Base-by-base conservation (phyloP, 139 green algal genomes). In the Pleodorina starrii region DNA sequence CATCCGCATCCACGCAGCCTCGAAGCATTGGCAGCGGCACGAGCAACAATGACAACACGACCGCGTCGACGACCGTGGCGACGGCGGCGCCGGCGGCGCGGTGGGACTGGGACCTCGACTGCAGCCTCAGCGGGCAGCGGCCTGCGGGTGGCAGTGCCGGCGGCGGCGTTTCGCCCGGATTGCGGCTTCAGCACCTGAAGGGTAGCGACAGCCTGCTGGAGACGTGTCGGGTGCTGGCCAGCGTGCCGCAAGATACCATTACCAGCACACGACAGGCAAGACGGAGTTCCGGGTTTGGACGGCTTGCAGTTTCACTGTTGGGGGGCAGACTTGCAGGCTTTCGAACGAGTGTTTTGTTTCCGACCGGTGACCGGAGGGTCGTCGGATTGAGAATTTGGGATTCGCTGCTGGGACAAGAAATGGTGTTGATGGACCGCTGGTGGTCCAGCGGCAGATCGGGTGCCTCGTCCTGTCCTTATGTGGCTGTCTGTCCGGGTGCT, bases 251-350 rank as follows among this genome's bases (percentile, higher is more conserved):
- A 35, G 48, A 69, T 10, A 71, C 50, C 16, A 84, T 84, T n/a
- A 50, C 50, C 14, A 71, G 48, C 77, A 84, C 77, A 14, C 77
- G 77, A 17, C 77, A 84, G 77, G 77, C 71, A n/a, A n/a, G n/a
- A n/a, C n/a, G n/a, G n/a, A n/a, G n/a, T n/a, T n/a, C n/a, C n/a
- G n/a, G n/a, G n/a, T n/a, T n/a, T n/a, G n/a, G n/a, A n/a, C n/a
- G n/a, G n/a, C n/a, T n/a, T n/a, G n/a, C n/a, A n/a, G n/a, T n/a
- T n/a, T n/a, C n/a, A n/a, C n/a, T n/a, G n/a, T n/a, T n/a, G n/a
- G n/a, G n/a, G n/a, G n/a, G n/a, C n/a, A n/a, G n/a, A n/a, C n/a
- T n/a, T n/a, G n/a, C n/a, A n/a, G n/a, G n/a, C n/a, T n/a, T n/a
- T n/a, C n/a, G n/a, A n/a, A n/a, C n/a, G n/a, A n/a, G n/a, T n/a